Base-by-base conservation (phyloP, 768 basidiomycete species). In the Pleurotus tuoliensis region DNA sequence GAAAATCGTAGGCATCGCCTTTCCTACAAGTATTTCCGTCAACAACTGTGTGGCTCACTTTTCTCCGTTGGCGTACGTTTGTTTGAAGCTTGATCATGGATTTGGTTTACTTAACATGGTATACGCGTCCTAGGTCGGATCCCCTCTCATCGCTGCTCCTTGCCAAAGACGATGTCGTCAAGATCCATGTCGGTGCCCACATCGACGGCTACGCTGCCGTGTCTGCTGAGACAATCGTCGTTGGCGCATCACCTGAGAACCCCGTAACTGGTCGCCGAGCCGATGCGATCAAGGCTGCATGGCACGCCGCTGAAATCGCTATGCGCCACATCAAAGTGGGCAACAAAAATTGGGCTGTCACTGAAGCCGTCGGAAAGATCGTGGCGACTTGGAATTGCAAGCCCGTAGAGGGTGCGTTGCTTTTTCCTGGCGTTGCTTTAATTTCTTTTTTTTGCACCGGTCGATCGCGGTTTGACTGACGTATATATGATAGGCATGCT, bases 121-220 rank as follows among this genome's bases (percentile, higher is more conserved):
- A 11, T 34, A 34, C 30, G 11, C 0, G 3, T 4, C 30, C 8
- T 34, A 91, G 89, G 62, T 92, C 91, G 38, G 91, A 94, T 74
- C 73, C 86, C 13, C 81, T 83, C 60, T 82, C 89, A 24, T 73
- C 76, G 5, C 84, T 86, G 69, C 80, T 71, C 50, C 80, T 95
- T 61, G 83, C 82, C 24, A 89, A 93, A 61, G 85, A 86, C 58
- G 97, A 99, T 69, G 86, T 99, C 57, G 96, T 98, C 62, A 98
- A 98, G 76, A 75, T 99, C 61, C 92, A 95, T 71, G 80, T 98
- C 58, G 97, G 97, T 46, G 94, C 95, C 16, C 97, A 99, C 67
- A 94, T 99, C 72, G 96, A 98, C 69, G 97, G 97, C 56, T 98
- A 91, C 72, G 94, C 95, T 16, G 86, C 93, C 54, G 86, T 97